phyloP scores from a whole-genome alignment of 2,329 filamentous ascomycete species.

The Fusarium denticulatum region DNA sequence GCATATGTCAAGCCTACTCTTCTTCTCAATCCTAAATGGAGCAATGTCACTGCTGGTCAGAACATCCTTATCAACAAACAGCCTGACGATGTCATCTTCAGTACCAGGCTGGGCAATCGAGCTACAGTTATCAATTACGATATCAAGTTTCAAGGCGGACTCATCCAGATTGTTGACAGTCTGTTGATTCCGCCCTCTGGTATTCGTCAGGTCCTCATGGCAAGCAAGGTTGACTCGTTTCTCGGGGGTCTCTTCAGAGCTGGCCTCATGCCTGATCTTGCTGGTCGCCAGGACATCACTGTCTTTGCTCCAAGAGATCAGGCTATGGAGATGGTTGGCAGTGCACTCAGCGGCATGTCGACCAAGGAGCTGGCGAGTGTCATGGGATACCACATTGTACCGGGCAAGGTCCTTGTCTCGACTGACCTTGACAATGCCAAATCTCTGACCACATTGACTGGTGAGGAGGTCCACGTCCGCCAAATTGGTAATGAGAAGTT shows the following conservation, averaged over 20 bases:
- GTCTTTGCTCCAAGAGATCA: constrained; percentile 71
- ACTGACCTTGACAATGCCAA: constrained; percentile 49
- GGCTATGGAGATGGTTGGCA: constrained; percentile 68
- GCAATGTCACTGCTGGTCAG: constrained; percentile 62
- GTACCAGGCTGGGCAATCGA: constrained; percentile 59
- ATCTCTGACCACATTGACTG: constrained; percentile 49
- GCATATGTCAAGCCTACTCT: constrained; percentile 56
- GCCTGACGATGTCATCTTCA: constrained; percentile 57
- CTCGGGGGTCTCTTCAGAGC: constrained; percentile 48
- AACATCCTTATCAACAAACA: constrained; percentile 58
- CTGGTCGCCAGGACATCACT: constrained; percentile 60
- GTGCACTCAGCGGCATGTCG: constrained; percentile 58
- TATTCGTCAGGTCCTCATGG: constrained; percentile 61
- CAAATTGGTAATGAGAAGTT: constrained; percentile 57
- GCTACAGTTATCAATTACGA: constrained; percentile 55
- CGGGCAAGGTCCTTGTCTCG: constrained; percentile 63
- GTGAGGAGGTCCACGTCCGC: constrained; percentile 51
- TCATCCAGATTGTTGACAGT: constrained; percentile 63
- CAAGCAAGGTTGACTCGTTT: constrained; percentile 57
- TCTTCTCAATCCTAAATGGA: constrained; percentile 54
- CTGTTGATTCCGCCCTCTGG: constrained; percentile 59
- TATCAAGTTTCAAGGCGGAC: constrained; percentile 58
- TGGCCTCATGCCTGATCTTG: constrained; percentile 52
- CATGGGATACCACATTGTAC: constrained; percentile 72
- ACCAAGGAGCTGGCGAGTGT: constrained; percentile 60